These are phyloP conservation scores for Aureococcus anophagefferens DNA, from an alignment of 108 stramenopile genomes.

Conservation along the genomic window DNA sequence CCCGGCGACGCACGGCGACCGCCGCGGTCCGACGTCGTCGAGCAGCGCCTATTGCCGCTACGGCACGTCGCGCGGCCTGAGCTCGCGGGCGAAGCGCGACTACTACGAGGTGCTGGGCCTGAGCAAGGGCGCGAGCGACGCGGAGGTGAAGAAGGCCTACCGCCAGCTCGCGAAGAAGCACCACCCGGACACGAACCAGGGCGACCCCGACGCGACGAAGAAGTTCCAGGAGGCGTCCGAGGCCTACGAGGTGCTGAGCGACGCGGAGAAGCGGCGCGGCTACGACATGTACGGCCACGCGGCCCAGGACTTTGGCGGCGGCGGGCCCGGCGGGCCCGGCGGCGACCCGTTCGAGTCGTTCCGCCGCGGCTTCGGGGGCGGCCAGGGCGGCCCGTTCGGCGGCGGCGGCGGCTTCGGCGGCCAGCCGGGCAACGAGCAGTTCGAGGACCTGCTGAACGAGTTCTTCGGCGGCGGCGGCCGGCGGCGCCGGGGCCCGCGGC, in stretches of 20 bases:
- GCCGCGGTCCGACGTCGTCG: too few relatives aligned
- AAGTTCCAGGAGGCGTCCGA: conserved; percentile 82
- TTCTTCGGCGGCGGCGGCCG: conserved; percentile 53
- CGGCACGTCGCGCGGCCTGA: neutral
- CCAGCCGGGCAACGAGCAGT: conserved; percentile 60
- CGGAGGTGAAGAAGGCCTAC: conserved; percentile 70
- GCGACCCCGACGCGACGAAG: conserved; percentile 44
- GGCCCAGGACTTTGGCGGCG: conserved; percentile 71
- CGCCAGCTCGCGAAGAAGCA: conserved; percentile 85
- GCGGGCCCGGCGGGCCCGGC: conserved; percentile 38
- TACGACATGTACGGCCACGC: conserved; percentile 86
- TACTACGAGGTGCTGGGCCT: conserved; percentile 90
- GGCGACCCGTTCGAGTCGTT: conserved; percentile 15
- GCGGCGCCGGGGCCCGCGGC: conserved; percentile 57
- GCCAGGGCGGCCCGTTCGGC: neutral
- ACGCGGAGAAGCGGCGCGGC: conserved; percentile 66
- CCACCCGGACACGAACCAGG: conserved; percentile 88
- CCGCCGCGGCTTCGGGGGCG: conserved; percentile 9
- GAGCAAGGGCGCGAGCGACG: conserved; percentile 53
- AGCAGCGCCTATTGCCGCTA: too few relatives aligned
- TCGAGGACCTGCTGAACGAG: conserved; percentile 76
- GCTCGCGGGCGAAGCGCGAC: conserved; percentile 55
- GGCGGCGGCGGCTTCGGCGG: conserved; percentile 8
- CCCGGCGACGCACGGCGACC: too few relatives aligned
- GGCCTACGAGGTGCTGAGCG: conserved; percentile 90